Percentiles rank a stretch among this genome's conserved stretches.
These are phyloP conservation scores for California macrophylla DNA, from an alignment of 441 rosid genomes.

Conservation along the genomic window DNA sequence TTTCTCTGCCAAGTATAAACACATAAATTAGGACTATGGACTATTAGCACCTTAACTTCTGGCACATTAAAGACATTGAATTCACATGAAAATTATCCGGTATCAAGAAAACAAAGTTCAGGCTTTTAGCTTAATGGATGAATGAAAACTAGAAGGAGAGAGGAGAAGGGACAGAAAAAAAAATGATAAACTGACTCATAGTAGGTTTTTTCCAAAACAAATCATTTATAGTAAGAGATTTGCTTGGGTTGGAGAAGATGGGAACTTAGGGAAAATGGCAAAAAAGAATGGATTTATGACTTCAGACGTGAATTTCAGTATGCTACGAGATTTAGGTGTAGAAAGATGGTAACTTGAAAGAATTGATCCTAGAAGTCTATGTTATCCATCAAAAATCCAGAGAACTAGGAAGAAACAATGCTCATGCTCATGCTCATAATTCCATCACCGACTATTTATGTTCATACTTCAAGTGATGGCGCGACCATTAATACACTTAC, in stretches of 20 bases:
- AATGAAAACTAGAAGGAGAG: not conserved
- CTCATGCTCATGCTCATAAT: not conserved
- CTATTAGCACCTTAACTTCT: not conserved
- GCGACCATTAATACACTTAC: not conserved
- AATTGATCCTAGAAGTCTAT: too few species aligned
- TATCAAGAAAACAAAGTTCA: not conserved
- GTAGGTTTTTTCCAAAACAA: not conserved
- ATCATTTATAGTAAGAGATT: too few species aligned
- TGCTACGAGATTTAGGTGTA: not conserved
- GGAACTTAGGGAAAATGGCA: not conserved
- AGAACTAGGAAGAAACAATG: too few species aligned
- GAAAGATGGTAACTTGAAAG: not conserved
- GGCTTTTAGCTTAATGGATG: not conserved
- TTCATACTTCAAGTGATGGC: not conserved
- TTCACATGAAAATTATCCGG: not conserved
- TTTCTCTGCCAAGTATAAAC: conserved; percentile 42
- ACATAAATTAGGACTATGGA: conserved; percentile 3
- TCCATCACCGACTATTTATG: not conserved
- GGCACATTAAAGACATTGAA: not conserved
- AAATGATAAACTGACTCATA: not conserved
- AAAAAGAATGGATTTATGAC: not conserved
- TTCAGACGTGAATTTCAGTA: not conserved
- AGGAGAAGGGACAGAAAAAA: not conserved
- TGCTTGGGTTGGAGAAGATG: too few species aligned
- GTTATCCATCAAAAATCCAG: too few species aligned